Evolutionary conservation across 305 asterid species (phyloP).

Genomic region (Solanum hybrid): DNA sequence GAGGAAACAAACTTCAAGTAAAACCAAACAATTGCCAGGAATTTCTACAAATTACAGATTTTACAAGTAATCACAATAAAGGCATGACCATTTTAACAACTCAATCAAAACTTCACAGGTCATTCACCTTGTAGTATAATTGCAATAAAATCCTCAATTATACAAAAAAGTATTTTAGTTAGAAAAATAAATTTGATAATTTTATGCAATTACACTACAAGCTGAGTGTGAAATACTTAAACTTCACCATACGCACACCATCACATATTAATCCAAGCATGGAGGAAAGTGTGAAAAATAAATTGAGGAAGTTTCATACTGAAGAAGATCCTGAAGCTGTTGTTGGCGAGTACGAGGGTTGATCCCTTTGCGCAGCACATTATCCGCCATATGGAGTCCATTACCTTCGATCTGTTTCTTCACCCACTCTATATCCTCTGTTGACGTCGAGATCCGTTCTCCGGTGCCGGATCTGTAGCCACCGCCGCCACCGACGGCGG

Average conservation of each 20-base stretch:
- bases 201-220: not conserved
- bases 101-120: not conserved
- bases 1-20: not conserved
- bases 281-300: not conserved
- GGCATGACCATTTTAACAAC: not conserved
- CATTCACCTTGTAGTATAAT: not conserved
- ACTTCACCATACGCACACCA: not conserved
- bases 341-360: slow-evolving; percentile 87
- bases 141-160: not conserved
- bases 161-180: not conserved
- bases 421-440: slow-evolving; percentile 76
- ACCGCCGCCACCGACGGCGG: not conserved
- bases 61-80: not conserved
- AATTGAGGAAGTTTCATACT: slow-evolving; percentile 11
- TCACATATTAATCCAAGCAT: not conserved
- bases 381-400: slow-evolving; percentile 77
- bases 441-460: slow-evolving; percentile 46
- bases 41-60: not conserved
- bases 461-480: not conserved
- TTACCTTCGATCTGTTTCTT: slow-evolving; percentile 58
- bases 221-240: not conserved
- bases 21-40: not conserved
- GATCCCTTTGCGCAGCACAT: slow-evolving; percentile 85
- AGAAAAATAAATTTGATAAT: not conserved
- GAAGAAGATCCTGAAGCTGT: slow-evolving; percentile 80